Evolutionary conservation across 345 rosid species (phyloP).

Genomic region (Eucalyptus camaldulensis): DNA sequence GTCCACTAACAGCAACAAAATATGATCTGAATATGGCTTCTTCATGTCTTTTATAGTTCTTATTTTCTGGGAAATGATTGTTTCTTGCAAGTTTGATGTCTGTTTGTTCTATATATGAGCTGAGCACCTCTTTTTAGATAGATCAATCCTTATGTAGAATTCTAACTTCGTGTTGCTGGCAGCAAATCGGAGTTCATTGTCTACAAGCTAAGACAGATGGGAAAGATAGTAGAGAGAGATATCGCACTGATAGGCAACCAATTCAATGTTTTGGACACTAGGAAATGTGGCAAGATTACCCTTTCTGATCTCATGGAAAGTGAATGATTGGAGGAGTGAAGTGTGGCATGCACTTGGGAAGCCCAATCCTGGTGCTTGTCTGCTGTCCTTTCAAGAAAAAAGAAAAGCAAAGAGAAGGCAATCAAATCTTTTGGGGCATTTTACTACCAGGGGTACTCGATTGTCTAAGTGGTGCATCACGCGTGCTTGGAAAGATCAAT

Average conservation of each 20-base stretch:
- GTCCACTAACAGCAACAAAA: not conserved
- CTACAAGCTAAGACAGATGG: slow-evolving; percentile 63
- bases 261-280: slow-evolving; percentile 23
- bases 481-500: not conserved
- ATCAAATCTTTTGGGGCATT: not conserved
- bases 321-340: not conserved
- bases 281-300: slow-evolving; percentile 34
- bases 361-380: not conserved
- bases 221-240: slow-evolving; percentile 46
- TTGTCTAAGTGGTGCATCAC: not conserved
- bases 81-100: not conserved
- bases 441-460: not conserved
- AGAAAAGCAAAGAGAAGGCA: not conserved
- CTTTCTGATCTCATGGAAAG: slow-evolving; percentile 26
- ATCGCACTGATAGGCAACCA: slow-evolving; percentile 29
- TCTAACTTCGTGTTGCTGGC: not conserved
- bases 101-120: not conserved
- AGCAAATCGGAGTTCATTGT: slow-evolving; percentile 54
- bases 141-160: not conserved
- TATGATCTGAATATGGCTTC: not conserved
- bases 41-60: not conserved
- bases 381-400: not conserved
- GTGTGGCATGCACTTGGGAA: not conserved
- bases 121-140: not conserved
- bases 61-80: not conserved